These are phyloP conservation scores for Leccinellum luteum DNA, from an alignment of 768 basidiomycete species.

Conservation along the genomic window DNA sequence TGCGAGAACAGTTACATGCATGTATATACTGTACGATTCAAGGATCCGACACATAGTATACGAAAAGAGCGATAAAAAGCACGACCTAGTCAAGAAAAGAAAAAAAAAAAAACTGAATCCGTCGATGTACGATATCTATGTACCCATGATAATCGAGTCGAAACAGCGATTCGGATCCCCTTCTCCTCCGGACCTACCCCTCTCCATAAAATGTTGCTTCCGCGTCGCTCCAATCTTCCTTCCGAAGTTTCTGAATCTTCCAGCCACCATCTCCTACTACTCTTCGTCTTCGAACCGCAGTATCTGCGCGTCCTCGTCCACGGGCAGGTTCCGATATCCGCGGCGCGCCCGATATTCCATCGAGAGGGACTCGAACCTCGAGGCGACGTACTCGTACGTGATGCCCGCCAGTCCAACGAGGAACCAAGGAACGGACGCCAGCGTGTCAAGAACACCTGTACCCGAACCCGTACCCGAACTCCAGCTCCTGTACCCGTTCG, in stretches of 20 bases:
- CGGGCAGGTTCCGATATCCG: constrained; percentile 74
- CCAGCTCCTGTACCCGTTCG: constrained; percentile 22
- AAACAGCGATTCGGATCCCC: neutral
- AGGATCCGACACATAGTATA: neutral
- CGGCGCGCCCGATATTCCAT: constrained; percentile 46
- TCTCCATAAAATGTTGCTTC: neutral
- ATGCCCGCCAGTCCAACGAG: constrained; percentile 74
- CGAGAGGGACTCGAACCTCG: constrained; percentile 39
- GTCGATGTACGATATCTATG: neutral
- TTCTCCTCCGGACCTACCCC: neutral
- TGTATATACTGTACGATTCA: neutral
- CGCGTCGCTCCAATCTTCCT: neutral
- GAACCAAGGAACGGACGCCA: constrained; percentile 91
- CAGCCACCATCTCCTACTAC: constrained; percentile 1
- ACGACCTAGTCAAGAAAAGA: neutral
- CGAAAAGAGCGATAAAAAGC: neutral
- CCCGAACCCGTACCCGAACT: constrained; percentile 12
- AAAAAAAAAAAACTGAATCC: neutral
- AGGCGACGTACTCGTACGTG: constrained; percentile 63
- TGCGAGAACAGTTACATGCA: neutral
- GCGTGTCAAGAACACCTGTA: constrained; percentile 58
- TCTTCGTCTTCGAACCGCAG: constrained; percentile 83
- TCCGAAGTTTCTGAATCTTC: no score
- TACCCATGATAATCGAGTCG: neutral
- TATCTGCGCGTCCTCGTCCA: constrained; percentile 89